Conservation (phyloP, 1,284 basidiomycete genomes). For the Pisolithus thermaeus region DNA sequence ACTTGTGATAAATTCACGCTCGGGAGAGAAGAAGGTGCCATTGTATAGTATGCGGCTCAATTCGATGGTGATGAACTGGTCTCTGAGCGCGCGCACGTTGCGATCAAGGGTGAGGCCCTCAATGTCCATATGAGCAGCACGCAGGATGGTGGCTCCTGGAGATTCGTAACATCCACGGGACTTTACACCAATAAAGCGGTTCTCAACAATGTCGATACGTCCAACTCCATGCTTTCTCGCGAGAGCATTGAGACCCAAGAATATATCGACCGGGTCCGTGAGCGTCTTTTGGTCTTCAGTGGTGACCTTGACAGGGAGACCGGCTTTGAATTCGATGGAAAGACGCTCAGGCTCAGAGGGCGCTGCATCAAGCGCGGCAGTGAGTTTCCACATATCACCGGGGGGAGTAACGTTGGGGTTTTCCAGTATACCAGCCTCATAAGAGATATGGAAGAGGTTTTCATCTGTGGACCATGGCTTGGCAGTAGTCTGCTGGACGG, state of each 20-base stretch:
- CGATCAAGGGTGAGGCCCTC: conserved; percentile 97
- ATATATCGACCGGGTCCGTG: conserved; percentile 95
- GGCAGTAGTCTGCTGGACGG: conserved; percentile 90
- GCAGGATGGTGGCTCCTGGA: conserved; percentile 93
- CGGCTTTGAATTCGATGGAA: conserved; percentile 79
- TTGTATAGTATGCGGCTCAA: conserved; percentile 94
- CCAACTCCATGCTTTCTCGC: conserved; percentile 95
- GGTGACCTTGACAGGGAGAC: conserved; percentile 80
- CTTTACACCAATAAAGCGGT: conserved; percentile 99
- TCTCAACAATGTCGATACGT: conserved; percentile 98
- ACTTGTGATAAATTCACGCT: conserved; percentile 91
- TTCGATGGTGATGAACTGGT: conserved; percentile 92
- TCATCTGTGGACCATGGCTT: conserved; percentile 99
- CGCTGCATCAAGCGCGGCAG: conserved; percentile 77
- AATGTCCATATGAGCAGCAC: conserved; percentile 92
- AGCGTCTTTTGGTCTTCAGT: conserved; percentile 50
- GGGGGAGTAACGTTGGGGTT: conserved; percentile 95
- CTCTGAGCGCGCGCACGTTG: conserved; percentile 91
- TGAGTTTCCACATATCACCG: conserved; percentile 99
- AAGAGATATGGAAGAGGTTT: conserved; percentile 99
- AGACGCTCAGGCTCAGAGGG: conserved; percentile 80
- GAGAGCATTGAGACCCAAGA: conserved; percentile 87
- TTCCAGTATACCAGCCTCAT: conserved; percentile 98
- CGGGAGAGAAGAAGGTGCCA: conserved; percentile 95
- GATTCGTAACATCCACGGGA: conserved; percentile 98